Percentiles rank a stretch among this genome's conserved stretches.
Conservation (phyloP, 2,329 filamentous ascomycete species). For the Fusarium nurragi region DNA sequence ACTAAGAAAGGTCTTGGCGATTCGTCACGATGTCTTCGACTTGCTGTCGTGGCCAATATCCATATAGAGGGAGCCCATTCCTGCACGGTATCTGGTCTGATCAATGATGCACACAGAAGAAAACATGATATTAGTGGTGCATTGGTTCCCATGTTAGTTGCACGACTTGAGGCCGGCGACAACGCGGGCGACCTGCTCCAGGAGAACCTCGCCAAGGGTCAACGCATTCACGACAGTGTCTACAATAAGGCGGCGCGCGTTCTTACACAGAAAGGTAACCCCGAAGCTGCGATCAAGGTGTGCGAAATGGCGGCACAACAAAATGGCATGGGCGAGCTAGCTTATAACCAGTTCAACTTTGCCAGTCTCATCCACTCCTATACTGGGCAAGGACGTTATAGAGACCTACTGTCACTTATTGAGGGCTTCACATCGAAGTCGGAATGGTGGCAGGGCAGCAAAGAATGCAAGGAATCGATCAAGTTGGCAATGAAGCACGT, state of each 20-base stretch:
- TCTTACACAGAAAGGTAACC: constrained; percentile 45
- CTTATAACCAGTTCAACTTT: constrained; percentile 53
- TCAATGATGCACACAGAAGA: constrained; percentile 51
- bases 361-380: constrained; percentile 50
- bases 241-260: constrained; percentile 51
- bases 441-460: constrained; percentile 52
- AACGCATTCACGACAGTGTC: constrained; percentile 48
- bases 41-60: constrained; percentile 58
- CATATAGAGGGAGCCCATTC: constrained; percentile 43
- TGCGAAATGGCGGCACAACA: constrained; percentile 50
- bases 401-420: constrained; percentile 46
- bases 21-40: constrained; percentile 55
- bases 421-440: constrained; percentile 44
- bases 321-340: constrained; percentile 50
- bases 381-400: constrained; percentile 47
- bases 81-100: constrained; percentile 50
- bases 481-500: constrained; percentile 51
- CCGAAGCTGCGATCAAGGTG: constrained; percentile 45
- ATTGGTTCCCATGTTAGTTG: constrained; percentile 52
- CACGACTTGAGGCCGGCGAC: constrained; percentile 50
- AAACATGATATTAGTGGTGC: constrained; percentile 56
- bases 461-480: constrained; percentile 51
- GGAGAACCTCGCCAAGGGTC: constrained; percentile 42
- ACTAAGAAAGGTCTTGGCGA: constrained; percentile 45
- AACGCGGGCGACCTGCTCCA: constrained; percentile 42